Evolutionary conservation across 2,329 filamentous ascomycete species (phyloP).

Genomic region (Pseudocercospora crystallina): DNA sequence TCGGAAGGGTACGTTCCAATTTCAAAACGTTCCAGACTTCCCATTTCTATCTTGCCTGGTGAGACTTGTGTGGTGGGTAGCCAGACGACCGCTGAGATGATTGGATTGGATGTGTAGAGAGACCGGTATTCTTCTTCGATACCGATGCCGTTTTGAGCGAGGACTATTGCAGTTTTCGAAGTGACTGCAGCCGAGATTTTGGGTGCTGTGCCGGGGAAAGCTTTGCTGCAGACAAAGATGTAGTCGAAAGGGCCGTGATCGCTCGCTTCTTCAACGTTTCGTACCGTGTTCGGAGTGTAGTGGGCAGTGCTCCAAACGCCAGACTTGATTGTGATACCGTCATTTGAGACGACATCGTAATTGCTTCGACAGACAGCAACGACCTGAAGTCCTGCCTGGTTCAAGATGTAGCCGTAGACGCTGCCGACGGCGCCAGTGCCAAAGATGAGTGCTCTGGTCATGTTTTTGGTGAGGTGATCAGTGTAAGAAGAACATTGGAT

Average conservation of each 20-base stretch:
- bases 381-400: slow-evolving; percentile 36
- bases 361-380: slow-evolving; percentile 46
- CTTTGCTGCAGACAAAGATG: slow-evolving; percentile 48
- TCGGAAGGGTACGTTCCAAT: slow-evolving; percentile 50
- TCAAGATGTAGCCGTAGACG: slow-evolving; percentile 42
- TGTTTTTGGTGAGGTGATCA: no score
- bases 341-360: slow-evolving; percentile 38
- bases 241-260: slow-evolving; percentile 43
- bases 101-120: no score
- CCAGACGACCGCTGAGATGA: no score
- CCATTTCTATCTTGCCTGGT: slow-evolving; percentile 49
- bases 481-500: no score
- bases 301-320: slow-evolving; percentile 38
- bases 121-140: no score
- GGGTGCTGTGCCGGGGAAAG: slow-evolving; percentile 46
- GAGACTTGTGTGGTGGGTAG: slow-evolving; percentile 19
- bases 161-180: no score
- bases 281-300: slow-evolving; percentile 35
- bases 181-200: slow-evolving; percentile 29
- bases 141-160: no score
- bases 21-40: slow-evolving; percentile 50
- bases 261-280: slow-evolving; percentile 36
- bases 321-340: slow-evolving; percentile 43
- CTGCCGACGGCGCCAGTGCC: slow-evolving; percentile 43
- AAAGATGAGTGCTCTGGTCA: slow-evolving; percentile 37